Conservation (phyloP, 805 yeast species). For the Monosporozyma aquatica region DNA sequence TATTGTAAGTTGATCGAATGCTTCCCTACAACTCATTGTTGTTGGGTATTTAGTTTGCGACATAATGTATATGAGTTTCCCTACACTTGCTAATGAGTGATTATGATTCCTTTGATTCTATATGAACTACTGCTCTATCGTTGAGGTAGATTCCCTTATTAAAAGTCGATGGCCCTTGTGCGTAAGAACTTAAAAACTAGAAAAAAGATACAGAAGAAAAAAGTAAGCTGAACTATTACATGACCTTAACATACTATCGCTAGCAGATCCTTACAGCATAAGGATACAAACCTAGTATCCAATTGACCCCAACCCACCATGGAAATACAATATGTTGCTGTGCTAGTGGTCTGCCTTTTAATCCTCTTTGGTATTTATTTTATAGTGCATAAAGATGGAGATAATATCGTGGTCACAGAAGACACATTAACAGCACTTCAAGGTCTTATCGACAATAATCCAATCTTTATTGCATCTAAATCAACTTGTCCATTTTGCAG, state of each 20-base stretch:
- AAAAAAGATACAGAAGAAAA: too few relatives aligned
- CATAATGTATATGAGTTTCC: not conserved
- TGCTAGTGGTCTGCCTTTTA: not conserved
- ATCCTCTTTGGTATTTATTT: constrained; percentile 1
- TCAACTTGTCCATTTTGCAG: constrained; percentile 61
- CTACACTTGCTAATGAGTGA: too few relatives aligned
- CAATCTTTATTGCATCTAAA: constrained; percentile 74
- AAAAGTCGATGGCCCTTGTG: too few relatives aligned
- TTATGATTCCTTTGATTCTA: too few relatives aligned
- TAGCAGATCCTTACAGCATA: too few relatives aligned
- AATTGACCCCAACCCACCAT: not conserved
- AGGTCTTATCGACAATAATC: constrained; percentile 51
- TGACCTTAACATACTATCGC: too few relatives aligned
- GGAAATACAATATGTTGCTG: not conserved
- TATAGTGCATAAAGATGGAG: not conserved
- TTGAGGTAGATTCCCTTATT: too few relatives aligned
- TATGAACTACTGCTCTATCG: not conserved
- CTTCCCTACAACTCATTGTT: constrained; percentile 68
- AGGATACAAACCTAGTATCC: too few relatives aligned
- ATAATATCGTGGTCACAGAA: constrained; percentile 43
- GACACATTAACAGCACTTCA: constrained; percentile 50
- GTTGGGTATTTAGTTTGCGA: constrained; percentile 21
- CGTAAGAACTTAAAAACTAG: too few relatives aligned
- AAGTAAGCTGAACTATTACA: too few relatives aligned
- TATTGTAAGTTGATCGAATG: constrained; percentile 74